These are phyloP conservation scores for Carallia brachiata DNA, from an alignment of 345 rosid species.

Conservation along the genomic window DNA sequence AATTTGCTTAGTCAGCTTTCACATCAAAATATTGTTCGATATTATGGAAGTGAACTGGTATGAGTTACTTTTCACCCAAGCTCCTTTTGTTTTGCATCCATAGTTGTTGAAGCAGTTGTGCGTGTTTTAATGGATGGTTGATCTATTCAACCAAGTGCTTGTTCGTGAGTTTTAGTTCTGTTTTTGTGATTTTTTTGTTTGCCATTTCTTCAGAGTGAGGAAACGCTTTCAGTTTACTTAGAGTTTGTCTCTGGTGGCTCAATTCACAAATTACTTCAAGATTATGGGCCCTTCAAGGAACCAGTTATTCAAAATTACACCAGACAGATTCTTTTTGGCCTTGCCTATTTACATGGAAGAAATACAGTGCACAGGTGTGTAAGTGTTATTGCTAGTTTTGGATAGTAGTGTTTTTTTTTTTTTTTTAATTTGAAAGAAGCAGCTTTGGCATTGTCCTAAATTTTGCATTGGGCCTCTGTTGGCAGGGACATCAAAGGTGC, in stretches of 20 bases:
- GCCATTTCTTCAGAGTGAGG: slow-evolving; percentile 61
- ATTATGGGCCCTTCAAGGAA: slow-evolving; percentile 86
- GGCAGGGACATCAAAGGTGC: slow-evolving; percentile 97
- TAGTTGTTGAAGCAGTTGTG: background rate
- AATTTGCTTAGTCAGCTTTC: slow-evolving; percentile 81
- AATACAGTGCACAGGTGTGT: slow-evolving; percentile 89
- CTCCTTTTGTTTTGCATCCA: background rate
- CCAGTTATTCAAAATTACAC: slow-evolving; percentile 93
- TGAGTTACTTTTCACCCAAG: slow-evolving; percentile 15
- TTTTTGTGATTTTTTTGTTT: slow-evolving; percentile 21
- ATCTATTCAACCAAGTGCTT: slow-evolving; percentile 3
- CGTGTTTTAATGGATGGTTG: background rate
- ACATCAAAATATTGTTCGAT: slow-evolving; percentile 88
- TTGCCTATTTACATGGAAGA: slow-evolving; percentile 85
- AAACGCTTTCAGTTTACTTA: slow-evolving; percentile 87
- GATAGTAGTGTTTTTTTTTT: background rate
- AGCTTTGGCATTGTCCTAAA: slow-evolving; percentile 3
- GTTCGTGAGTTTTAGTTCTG: slow-evolving; percentile 1
- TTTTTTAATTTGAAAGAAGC: background rate
- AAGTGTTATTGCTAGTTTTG: slow-evolving; percentile 12
- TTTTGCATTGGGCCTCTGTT: slow-evolving; percentile 15
- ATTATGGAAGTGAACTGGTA: slow-evolving; percentile 96
- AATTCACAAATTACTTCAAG: slow-evolving; percentile 89
- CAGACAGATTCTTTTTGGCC: slow-evolving; percentile 82
- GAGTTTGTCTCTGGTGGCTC: slow-evolving; percentile 98